A percentile compares a stretch with the other conserved stretches of the same genome.
phyloP scores from a whole-genome alignment of 441 rosid species.

The Viola pubescens region DNA sequence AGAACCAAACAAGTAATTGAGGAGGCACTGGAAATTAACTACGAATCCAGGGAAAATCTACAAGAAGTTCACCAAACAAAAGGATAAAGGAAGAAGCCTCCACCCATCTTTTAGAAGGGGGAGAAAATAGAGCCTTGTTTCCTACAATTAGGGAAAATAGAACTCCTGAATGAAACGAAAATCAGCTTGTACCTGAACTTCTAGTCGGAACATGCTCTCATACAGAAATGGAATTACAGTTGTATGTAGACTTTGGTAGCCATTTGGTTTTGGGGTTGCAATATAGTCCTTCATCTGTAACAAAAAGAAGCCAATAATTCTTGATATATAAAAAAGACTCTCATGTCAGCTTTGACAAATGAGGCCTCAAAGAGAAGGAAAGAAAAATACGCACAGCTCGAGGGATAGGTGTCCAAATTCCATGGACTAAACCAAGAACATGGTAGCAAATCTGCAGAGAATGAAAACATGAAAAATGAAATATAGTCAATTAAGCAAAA shows the following conservation, averaged over 20 bases:
- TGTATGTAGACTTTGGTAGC: conserved; percentile 97
- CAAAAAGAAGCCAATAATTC: not conserved
- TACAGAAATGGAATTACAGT: conserved; percentile 92
- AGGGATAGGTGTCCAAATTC: conserved; percentile 95
- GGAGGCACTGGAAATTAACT: not conserved
- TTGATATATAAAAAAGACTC: conserved; percentile 3
- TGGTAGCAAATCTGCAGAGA: conserved; percentile 89
- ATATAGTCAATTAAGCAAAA: conserved; percentile 7
- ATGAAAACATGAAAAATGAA: conserved; percentile 18
- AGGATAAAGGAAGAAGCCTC: not conserved
- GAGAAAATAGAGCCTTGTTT: not conserved
- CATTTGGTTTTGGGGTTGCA: conserved; percentile 98
- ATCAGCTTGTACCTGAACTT: conserved; percentile 71
- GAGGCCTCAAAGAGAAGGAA: conserved; percentile 13
- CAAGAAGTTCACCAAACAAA: not conserved
- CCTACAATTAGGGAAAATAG: not conserved
- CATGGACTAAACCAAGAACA: conserved; percentile 91
- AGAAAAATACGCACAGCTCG: conserved; percentile 55
- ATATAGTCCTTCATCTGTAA: conserved; percentile 93
- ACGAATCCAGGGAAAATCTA: not conserved
- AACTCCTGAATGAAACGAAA: conserved; percentile 5
- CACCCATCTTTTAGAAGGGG: not conserved
- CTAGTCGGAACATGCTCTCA: conserved; percentile 94
- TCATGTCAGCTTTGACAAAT: not conserved
- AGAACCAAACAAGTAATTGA: not conserved